These are phyloP conservation scores for Populus euphratica DNA, from an alignment of 345 rosid genomes.

Conservation along the genomic window DNA sequence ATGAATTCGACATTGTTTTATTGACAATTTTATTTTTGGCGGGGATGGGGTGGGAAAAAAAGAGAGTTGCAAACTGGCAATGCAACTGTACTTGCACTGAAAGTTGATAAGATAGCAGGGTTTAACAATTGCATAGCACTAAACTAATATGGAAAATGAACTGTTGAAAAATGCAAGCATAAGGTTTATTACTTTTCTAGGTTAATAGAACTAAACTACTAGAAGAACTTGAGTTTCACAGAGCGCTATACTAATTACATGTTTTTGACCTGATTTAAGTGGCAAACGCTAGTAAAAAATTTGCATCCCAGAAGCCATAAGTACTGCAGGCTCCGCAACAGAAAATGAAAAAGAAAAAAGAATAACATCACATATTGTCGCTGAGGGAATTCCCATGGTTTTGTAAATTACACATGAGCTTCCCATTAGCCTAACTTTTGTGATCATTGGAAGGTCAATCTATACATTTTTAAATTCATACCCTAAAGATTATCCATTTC, in stretches of 20 bases:
- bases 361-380: neutral
- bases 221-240: no score
- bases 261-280: no score
- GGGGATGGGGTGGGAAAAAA: neutral
- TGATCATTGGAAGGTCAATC: conserved; percentile 28
- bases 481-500: neutral
- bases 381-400: neutral
- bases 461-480: conserved; percentile 32
- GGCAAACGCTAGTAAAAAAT: no score
- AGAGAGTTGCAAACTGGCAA: neutral
- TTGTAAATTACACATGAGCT: conserved; percentile 22
- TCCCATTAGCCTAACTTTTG: conserved; percentile 11
- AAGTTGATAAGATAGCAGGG: no score
- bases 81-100: neutral
- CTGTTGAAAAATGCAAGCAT: no score
- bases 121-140: no score
- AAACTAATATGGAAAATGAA: no score
- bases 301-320: neutral
- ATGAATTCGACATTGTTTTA: conserved; percentile 13
- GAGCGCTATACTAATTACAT: no score
- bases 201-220: no score
- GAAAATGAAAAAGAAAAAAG: neutral
- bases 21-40: conserved; percentile 1
- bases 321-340: neutral
- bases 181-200: no score